Evolutionary conservation across 768 basidiomycete genomes (phyloP).

Genomic region (Lactarius sp.): DNA sequence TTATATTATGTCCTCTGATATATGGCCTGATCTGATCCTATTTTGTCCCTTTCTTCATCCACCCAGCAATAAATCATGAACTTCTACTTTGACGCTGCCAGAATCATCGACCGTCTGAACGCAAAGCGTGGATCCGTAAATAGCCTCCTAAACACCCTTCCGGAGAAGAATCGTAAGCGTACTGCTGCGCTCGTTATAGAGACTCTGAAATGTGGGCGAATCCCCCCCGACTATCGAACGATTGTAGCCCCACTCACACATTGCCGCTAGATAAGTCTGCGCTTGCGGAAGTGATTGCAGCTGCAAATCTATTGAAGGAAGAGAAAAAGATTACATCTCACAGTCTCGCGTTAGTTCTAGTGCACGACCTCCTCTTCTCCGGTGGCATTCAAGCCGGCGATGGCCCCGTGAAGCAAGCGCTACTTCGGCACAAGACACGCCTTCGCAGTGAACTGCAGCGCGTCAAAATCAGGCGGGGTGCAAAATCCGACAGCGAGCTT

Average conservation of each 20-base stretch:
- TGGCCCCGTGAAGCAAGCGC: slow-evolving; percentile 83
- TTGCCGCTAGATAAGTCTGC: slow-evolving; percentile 62
- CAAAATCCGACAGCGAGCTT: slow-evolving; percentile 57
- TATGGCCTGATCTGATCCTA: slow-evolving; percentile 13
- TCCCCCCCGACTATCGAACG: not conserved
- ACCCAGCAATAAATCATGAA: slow-evolving; percentile 55
- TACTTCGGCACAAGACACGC: slow-evolving; percentile 86
- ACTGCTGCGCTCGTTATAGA: slow-evolving; percentile 87
- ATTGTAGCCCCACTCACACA: not conserved
- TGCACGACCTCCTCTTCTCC: slow-evolving; percentile 85
- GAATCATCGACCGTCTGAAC: slow-evolving; percentile 79
- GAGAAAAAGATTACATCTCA: slow-evolving; percentile 75
- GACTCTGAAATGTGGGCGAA: slow-evolving; percentile 78
- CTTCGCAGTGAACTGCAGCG: slow-evolving; percentile 82
- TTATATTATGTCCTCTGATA: slow-evolving; percentile 5
- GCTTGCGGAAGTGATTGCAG: slow-evolving; percentile 63
- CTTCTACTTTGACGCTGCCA: slow-evolving; percentile 90
- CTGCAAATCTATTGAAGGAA: slow-evolving; percentile 61
- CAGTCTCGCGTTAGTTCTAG: slow-evolving; percentile 77
- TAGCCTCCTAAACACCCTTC: slow-evolving; percentile 66
- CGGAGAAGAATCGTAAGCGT: slow-evolving; percentile 70
- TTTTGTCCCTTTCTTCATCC: not conserved
- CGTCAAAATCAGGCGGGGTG: slow-evolving; percentile 73
- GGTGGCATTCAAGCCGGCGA: slow-evolving; percentile 87
- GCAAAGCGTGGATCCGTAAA: slow-evolving; percentile 91